Base-by-base conservation (phyloP, 192 early-diverging fungal species). In the Lobosporangium transversale region DNA sequence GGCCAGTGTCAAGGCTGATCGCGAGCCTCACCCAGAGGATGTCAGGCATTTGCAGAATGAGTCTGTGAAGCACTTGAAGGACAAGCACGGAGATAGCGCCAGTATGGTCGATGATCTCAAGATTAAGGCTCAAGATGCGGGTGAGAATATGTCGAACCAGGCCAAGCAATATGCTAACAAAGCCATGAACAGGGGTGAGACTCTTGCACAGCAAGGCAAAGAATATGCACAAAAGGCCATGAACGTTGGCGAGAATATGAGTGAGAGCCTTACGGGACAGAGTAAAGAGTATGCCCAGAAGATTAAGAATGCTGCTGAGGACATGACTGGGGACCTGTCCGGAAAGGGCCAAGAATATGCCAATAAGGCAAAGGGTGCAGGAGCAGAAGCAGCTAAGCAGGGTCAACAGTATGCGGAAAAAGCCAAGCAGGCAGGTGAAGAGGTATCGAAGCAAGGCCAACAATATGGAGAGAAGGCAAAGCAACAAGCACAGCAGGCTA, bases 1-100 rank as follows among this genome's bases (percentile, higher is more conserved):
- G 36, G 68, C 68, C 6, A 62, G 18, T 4, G 58, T 70, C 31
- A 70, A 70, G 53, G 68, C 68, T 1, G 68, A 70, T 29, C 68
- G 68, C n/a, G 68, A 70, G 33, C 51, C 56, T 10, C 59, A 62
- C 26, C 18, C 67, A 0, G 31, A 11, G 30, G 51, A 59, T n/a
- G 33, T 61, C 2, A 20, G 60, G 52, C 24, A 66, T 21, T 17
- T 75, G 10, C 70, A 75, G n/a, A 0, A 55, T 3, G 57, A 75
- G 52, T 48, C 62, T 1, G 51, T 75, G 6, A 42, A 66, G 43
- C 58, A 58, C 35, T 23, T 75, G 26, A 48, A 53, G 53, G 15
- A 20, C 18, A 31, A 63, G 29, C 29, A 29, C 20, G 42, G 45
- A 8, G 30, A 48, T n/a, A 2, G 50, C 17, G 15, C 53, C 3